A percentile compares a stretch with the other conserved stretches of the same genome.
phyloP scores from a whole-genome alignment of 306 rosid genomes.

The Glycine tomentella region DNA sequence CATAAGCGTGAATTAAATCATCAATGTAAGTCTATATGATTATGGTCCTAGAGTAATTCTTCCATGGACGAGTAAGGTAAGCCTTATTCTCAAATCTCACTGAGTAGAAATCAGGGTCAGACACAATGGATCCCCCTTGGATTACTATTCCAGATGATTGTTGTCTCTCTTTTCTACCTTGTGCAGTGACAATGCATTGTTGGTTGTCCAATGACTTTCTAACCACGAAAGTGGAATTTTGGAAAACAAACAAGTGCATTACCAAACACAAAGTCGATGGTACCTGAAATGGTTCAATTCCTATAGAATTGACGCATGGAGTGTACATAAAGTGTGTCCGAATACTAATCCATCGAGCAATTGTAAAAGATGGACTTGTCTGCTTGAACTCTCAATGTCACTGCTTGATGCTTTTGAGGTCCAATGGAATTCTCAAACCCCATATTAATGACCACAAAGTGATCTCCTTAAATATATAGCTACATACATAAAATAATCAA shows the following conservation, averaged over 20 bases:
- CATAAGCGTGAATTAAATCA: not conserved
- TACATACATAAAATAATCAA: not conserved
- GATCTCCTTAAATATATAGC: constrained; percentile 51
- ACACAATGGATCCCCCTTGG: not conserved
- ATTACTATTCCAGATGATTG: not conserved
- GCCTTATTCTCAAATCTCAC: not conserved
- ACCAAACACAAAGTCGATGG: not conserved
- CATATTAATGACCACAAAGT: constrained; percentile 60
- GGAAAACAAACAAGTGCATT: not conserved
- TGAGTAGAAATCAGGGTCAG: not conserved
- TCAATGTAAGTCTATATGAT: not conserved
- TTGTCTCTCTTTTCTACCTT: not conserved
- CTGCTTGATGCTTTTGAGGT: constrained; percentile 69
- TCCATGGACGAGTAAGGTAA: not conserved
- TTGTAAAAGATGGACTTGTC: constrained; percentile 65
- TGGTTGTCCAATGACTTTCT: not conserved
- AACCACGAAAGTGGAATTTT: not conserved
- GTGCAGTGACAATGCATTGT: not conserved
- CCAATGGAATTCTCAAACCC: constrained; percentile 82
- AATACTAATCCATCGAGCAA: constrained; percentile 70
- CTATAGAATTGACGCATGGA: not conserved
- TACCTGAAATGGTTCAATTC: not conserved
- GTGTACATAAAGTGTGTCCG: constrained; percentile 65
- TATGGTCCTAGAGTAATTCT: not conserved
- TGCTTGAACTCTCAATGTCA: constrained; percentile 70